Percentiles rank a stretch among this genome's conserved stretches.
phyloP scores from a whole-genome alignment of 2,329 filamentous ascomycete genomes.

The Exophiala bonariae region DNA sequence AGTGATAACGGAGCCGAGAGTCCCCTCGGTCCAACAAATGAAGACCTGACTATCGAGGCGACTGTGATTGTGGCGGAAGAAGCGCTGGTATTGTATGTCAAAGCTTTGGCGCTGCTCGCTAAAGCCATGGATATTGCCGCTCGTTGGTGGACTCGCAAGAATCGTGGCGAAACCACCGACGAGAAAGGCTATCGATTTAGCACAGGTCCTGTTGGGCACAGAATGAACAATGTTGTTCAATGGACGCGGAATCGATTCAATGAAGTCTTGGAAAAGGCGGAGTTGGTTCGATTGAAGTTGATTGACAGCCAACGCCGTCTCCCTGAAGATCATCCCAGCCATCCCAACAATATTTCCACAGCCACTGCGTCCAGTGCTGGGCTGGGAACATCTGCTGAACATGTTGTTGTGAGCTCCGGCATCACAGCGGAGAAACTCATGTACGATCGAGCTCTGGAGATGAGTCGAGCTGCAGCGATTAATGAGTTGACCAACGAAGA shows the following conservation, averaged over 20 bases:
- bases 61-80: constrained; percentile 88
- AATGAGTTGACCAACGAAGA: constrained; percentile 94
- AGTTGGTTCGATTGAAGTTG: constrained; percentile 86
- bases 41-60: constrained; percentile 82
- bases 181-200: constrained; percentile 45
- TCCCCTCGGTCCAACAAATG: constrained; percentile 47
- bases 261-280: constrained; percentile 93
- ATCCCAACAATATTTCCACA: constrained; percentile 73
- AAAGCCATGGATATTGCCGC: constrained; percentile 96
- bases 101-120: constrained; percentile 83
- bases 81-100: constrained; percentile 92
- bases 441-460: constrained; percentile 96
- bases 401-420: constrained; percentile 80
- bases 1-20: constrained; percentile 33
- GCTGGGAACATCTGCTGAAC: constrained; percentile 68
- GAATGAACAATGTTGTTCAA: constrained; percentile 91
- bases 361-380: constrained; percentile 58
- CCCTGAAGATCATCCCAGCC: constrained; percentile 79
- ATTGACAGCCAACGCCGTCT: constrained; percentile 81
- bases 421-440: constrained; percentile 95
- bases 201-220: constrained; percentile 59
- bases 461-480: constrained; percentile 92
- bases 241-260: constrained; percentile 96
- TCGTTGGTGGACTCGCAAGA: constrained; percentile 83
- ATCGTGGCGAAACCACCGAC: constrained; percentile 59